Percentiles rank a stretch among this genome's conserved stretches.
phyloP scores from a whole-genome alignment of 495 filamentous ascomycete species.

The Hypoxylon crocopeplum region DNA sequence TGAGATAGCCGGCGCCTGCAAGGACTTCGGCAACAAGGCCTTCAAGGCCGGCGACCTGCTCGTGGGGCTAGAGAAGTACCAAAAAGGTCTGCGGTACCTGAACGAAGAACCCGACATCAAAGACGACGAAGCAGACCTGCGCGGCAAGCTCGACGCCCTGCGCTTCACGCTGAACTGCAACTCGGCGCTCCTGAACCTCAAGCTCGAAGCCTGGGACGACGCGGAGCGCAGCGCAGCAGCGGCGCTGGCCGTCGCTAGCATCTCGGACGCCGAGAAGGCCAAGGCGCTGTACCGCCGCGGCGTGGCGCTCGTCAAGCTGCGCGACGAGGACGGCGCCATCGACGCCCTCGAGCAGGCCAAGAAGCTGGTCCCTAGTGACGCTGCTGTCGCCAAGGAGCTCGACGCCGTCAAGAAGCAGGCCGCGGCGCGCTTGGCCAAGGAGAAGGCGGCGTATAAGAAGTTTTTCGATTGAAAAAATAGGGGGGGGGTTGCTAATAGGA shows the following conservation, averaged over 20 bases:
- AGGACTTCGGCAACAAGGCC: conserved; percentile 88
- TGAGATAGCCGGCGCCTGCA: conserved; percentile 84
- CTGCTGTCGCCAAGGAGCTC: conserved; percentile 76
- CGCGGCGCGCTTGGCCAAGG: conserved; percentile 76
- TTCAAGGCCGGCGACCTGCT: conserved; percentile 79
- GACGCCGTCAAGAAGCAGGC: conserved; percentile 75
- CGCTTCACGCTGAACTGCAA: conserved; percentile 81
- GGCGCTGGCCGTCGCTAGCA: conserved; percentile 71
- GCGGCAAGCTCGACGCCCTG: conserved; percentile 70
- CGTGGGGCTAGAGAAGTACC: conserved; percentile 89
- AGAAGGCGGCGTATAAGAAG: conserved; percentile 88
- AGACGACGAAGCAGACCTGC: conserved; percentile 70
- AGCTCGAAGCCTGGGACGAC: conserved; percentile 73
- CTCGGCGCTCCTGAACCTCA: conserved; percentile 79
- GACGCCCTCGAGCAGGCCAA: conserved; percentile 77
- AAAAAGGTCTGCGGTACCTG: conserved; percentile 94
- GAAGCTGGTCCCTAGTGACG: conserved; percentile 78
- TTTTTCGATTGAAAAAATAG: conserved; percentile 73
- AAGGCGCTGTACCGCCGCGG: conserved; percentile 89
- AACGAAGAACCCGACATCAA: conserved; percentile 84
- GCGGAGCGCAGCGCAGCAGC: conserved; percentile 71
- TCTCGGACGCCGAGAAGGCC: conserved; percentile 78
- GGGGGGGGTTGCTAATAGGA: no score
- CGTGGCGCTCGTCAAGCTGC: conserved; percentile 71
- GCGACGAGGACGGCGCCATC: conserved; percentile 86